Base-by-base conservation (phyloP, 371 early-diverging fungal species). In the Globomyces sp. region DNA sequence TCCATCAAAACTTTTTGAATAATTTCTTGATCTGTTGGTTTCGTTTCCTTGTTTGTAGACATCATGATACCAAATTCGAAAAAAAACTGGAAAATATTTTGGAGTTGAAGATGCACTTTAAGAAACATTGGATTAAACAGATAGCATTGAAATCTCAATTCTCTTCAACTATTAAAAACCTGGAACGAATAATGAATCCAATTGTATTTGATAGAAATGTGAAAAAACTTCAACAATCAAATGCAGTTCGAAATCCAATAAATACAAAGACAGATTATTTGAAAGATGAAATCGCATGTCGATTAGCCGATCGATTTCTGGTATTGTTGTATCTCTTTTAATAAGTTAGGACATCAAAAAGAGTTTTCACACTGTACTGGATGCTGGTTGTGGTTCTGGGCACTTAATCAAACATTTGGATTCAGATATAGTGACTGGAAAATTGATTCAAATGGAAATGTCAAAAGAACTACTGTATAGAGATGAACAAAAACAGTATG, bases 341-440 rank as follows among this genome's bases (percentile, higher is more conserved):
- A 24, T 24, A 24, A 0, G 24, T 24, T 24, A 24, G 24, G 92
- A 91, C 63, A 92, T 96, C 74, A 94, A 94, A 71, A 85, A 92
- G 48, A 80, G 87, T 52, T 94, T 90, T 74, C 72, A 84, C 63
- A 88, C 86, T 5, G 87, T 95, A 0, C 89, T 97, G 6, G 98
- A 97, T 73, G 74, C 95, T 44, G 95, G 95, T 3, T 82, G 92
- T 24, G 96, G 96, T 3, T 84, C 89, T 53, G 98, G 98, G 11
- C 92, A 94, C 74, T 80, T 96, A 65, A 82, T 84, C 36, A 92
- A 93, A 77, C 85, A 85, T 57, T 75, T 92, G 1, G 90, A 90
- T 65, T 74, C 77, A n/a, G 92, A 89, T 47, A 88, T 89, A 79
- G 82, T 87, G 80, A 24, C n/a, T 37, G 86, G 93, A 61, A 86